Base-by-base conservation (phyloP, 2,329 filamentous ascomycete species). In the Gaeumannomyces sp. region DNA sequence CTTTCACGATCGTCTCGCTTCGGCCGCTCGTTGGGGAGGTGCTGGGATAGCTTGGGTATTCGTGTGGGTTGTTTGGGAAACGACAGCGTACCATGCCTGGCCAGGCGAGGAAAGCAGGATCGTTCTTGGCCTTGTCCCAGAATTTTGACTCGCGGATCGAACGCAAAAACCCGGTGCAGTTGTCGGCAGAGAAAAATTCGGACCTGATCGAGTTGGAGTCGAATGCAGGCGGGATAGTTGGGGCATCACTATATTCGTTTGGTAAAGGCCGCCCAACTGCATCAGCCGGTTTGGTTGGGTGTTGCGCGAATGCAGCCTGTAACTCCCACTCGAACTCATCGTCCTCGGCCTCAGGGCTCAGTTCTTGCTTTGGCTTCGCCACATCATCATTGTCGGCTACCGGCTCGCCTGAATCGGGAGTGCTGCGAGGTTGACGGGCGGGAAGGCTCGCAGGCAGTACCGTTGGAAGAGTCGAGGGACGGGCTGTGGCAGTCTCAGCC, bases 201-300 rank as follows among this genome's bases (percentile, higher is more conserved):
- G 81, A 83, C 59, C 77, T 76, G 60, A 82, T 76, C 64, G 75
- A 76, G 27, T 74, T 74, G 16, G 79, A 76, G 67, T 79, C 75
- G 70, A 77, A 79, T 6, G 78, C 74, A 25, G 77, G 77, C 31
- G 81, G 78, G 56, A 81, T 77, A 38, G 82, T 77, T 10, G 80
- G 76, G 22, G 79, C 76, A 27, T 81, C 79, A 56, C 74, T 77
- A 66, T 79, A 82, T 25, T 73, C 71, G 22, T 70, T 67, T 4
- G 79, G 75, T 1, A 83, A 72, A 27, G 80, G 80, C 65, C 77
- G 80, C 16, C 78, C 79, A 64, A 82, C 77, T n/a, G 79, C 76
- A 53, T 83, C 80, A n/a, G 78, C 77, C 8, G 74, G 73, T 64
- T 77, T 76, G 14, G 67, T 68, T 5, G 72, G 65, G 45, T 72